Percentiles rank a stretch among this genome's conserved stretches.
These are phyloP conservation scores for Phytopythium ostracodes DNA, from an alignment of 352 stramenopile species.

Conservation along the genomic window DNA sequence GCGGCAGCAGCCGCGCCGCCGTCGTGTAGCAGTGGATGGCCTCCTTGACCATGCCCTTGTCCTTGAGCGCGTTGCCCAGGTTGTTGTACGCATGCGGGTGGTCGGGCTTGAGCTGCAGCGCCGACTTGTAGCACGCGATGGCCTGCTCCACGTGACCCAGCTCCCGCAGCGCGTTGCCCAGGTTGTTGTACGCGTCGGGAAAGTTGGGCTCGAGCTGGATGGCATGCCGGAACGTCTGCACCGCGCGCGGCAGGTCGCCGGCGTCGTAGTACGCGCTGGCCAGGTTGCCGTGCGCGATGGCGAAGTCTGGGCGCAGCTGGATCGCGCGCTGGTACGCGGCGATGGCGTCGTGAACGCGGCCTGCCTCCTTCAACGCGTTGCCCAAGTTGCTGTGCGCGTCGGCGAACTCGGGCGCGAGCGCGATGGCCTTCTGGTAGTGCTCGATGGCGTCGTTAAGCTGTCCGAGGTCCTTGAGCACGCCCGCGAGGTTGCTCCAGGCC, in stretches of 20 bases:
- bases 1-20: constrained; percentile 85
- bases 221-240: constrained; percentile 87
- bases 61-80: constrained; percentile 89
- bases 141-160: constrained; percentile 75
- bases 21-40: constrained; percentile 94
- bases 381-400: constrained; percentile 87
- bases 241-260: constrained; percentile 77
- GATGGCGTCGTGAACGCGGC: constrained; percentile 68
- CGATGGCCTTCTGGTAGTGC: constrained; percentile 84
- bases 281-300: constrained; percentile 90
- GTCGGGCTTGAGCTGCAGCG: constrained; percentile 88
- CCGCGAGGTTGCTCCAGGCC: constrained; percentile 90
- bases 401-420: constrained; percentile 78
- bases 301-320: constrained; percentile 85
- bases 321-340: constrained; percentile 85
- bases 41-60: constrained; percentile 91
- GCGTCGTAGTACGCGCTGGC: constrained; percentile 89
- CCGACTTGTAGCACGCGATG: constrained; percentile 87
- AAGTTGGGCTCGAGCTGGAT: constrained; percentile 93
- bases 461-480: constrained; percentile 89
- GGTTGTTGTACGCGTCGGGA: constrained; percentile 92
- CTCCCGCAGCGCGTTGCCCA: constrained; percentile 90
- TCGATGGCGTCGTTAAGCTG: constrained; percentile 78
- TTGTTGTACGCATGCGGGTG: constrained; percentile 95
- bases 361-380: constrained; percentile 80